These are phyloP conservation scores for Guyanaporus albipodus DNA, from an alignment of 768 basidiomycete genomes.

Conservation along the genomic window DNA sequence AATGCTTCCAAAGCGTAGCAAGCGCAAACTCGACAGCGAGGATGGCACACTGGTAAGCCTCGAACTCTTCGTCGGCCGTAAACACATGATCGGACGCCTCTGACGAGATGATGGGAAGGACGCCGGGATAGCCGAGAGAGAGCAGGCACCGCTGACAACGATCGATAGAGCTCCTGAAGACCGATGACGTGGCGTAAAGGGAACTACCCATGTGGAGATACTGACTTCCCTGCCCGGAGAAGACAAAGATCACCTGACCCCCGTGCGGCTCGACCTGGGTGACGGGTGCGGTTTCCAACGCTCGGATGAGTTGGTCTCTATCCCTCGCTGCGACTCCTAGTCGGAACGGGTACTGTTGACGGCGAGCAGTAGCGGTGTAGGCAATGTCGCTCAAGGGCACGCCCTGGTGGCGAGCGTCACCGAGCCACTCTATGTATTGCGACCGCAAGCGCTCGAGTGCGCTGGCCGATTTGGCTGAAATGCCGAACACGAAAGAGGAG, in stretches of 20 bases:
- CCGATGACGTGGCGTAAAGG: slow-evolving; percentile 46
- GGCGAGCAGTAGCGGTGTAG: slow-evolving; percentile 65
- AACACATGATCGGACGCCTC: slow-evolving; percentile 22
- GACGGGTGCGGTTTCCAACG: slow-evolving; percentile 37
- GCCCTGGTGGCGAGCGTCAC: slow-evolving; percentile 21
- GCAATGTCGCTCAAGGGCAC: slow-evolving; percentile 48
- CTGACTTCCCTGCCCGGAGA: slow-evolving; percentile 72
- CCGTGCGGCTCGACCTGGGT: slow-evolving; percentile 27
- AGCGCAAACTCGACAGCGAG: slow-evolving; percentile 64
- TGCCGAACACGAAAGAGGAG: slow-evolving; percentile 45
- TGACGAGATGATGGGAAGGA: slow-evolving; percentile 41
- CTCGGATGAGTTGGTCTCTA: slow-evolving; percentile 44
- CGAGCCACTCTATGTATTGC: slow-evolving; percentile 48
- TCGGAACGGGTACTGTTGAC: slow-evolving; percentile 52
- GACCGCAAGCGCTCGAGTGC: slow-evolving; percentile 47
- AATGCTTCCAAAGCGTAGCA: slow-evolving; percentile 60
- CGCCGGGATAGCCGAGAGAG: slow-evolving; percentile 46
- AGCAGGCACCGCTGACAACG: slow-evolving; percentile 52
- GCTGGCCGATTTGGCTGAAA: slow-evolving; percentile 55
- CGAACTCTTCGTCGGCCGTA: slow-evolving; percentile 35
- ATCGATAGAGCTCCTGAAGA: slow-evolving; percentile 53
- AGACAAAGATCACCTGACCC: slow-evolving; percentile 55
- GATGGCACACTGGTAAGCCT: slow-evolving; percentile 50
- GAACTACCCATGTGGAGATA: slow-evolving; percentile 59
- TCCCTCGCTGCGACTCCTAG: slow-evolving; percentile 44